Percentiles rank a stretch among this genome's conserved stretches.
phyloP scores from a whole-genome alignment of 169 alveolate species.

The Plasmodium knowlesi region DNA sequence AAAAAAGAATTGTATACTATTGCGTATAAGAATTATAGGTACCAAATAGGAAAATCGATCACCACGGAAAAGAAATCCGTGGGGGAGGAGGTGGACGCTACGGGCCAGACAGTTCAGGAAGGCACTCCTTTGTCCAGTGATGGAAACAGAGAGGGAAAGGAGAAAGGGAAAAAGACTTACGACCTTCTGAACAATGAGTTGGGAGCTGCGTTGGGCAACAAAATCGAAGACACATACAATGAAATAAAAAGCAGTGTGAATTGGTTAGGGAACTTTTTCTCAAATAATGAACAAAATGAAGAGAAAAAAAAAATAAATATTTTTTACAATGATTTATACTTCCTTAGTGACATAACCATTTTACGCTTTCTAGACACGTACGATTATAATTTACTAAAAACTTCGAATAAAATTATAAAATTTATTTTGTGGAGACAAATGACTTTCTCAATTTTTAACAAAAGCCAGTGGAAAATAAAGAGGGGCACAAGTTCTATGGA shows the following conservation, averaged over 20 bases:
- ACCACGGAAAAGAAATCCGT: not conserved
- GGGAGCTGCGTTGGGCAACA: slow-evolving; percentile 25
- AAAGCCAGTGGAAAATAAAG: slow-evolving; percentile 1
- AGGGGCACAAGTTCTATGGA: not conserved
- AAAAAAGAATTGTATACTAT: slow-evolving; percentile 35
- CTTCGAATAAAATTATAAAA: slow-evolving; percentile 44
- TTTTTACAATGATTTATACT: slow-evolving; percentile 43
- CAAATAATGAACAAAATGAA: slow-evolving; percentile 32
- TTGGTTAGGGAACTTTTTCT: slow-evolving; percentile 61
- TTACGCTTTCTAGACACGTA: slow-evolving; percentile 58
- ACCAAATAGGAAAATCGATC: not conserved
- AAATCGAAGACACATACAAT: slow-evolving; percentile 66
- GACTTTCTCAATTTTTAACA: slow-evolving; percentile 23
- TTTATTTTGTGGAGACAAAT: slow-evolving; percentile 67
- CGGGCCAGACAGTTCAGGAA: not conserved
- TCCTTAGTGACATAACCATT: slow-evolving; percentile 46
- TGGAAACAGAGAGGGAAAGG: not conserved
- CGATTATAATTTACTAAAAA: slow-evolving; percentile 45
- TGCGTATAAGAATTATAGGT: slow-evolving; percentile 32
- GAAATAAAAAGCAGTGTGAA: slow-evolving; percentile 64
- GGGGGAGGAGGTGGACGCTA: not conserved
- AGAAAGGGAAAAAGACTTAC: slow-evolving; percentile 10
- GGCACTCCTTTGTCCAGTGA: not conserved
- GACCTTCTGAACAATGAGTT: slow-evolving; percentile 46
- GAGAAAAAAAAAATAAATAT: slow-evolving; percentile 39